phyloP scores from a whole-genome alignment of 129 eudicot species.

The sunflower (Helianthus annuus) region DNA sequence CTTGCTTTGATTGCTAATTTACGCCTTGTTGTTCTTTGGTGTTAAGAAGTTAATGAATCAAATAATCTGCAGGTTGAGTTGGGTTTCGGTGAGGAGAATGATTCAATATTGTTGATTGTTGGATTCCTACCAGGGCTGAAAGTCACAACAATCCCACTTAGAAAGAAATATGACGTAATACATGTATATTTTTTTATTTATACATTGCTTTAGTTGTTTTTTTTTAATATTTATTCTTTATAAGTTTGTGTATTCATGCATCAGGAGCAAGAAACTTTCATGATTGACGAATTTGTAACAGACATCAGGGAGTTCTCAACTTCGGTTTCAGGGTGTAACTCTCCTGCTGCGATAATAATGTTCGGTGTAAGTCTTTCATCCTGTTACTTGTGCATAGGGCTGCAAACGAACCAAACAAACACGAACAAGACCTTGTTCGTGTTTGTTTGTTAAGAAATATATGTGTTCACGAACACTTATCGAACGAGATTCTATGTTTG shows the following conservation, averaged over 20 bases:
- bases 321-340: slow-evolving; percentile 56
- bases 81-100: slow-evolving; percentile 46
- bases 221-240: neutral
- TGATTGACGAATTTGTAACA: slow-evolving; percentile 57
- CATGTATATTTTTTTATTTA: no score
- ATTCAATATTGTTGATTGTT: slow-evolving; percentile 61
- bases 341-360: slow-evolving; percentile 79
- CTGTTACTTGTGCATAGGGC: neutral
- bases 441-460: no score
- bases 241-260: slow-evolving; percentile 8
- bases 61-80: slow-evolving; percentile 49
- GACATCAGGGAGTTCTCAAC: slow-evolving; percentile 59
- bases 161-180: neutral
- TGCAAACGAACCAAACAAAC: no score
- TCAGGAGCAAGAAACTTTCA: slow-evolving; percentile 34
- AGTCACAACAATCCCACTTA: slow-evolving; percentile 59
- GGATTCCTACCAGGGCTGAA: slow-evolving; percentile 42
- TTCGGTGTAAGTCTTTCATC: slow-evolving; percentile 61
- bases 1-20: neutral
- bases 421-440: no score
- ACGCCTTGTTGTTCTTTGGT: neutral
- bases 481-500: no score
- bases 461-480: no score
- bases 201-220: neutral
- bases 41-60: slow-evolving; percentile 1